Evolutionary conservation across 495 filamentous ascomycete genomes (phyloP), one percentile per base, ranked within the genome.

Genomic region (Cairneyella variabilis): DNA sequence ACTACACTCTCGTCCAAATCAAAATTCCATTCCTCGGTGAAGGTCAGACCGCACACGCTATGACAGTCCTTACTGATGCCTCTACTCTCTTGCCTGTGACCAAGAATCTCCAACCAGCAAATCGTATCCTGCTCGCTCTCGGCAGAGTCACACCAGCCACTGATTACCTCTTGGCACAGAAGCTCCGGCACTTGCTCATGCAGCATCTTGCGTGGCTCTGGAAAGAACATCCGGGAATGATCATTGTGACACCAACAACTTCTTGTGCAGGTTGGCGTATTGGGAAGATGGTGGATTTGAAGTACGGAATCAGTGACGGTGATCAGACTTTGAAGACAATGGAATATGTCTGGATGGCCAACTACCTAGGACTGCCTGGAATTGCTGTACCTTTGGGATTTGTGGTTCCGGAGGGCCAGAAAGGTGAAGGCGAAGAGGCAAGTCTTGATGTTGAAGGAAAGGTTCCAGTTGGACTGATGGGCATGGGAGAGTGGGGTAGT

Each of bases 311-410:
- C 48, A 84, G 75, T n/a, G 85, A 97, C 65, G 85, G 78, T 0
- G 88, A 90, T 63, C 69, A 64, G 55, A 84, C 80, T 9, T 69
- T 96, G 2, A 71, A 82, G 27, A 91, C 79, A 63, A 96, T 96
- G 90, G 83, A 84, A 70, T 97, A 89, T 70, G 86, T 84, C 34
- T 96, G 87, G 82, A 64, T 92, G 38, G 89, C 91, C 9, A 97
- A 97, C 62, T 85, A 86, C 56, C 78, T 69, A 0, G 92, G 92
- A 0, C 83, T 83, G 56, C 92, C 92, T 0, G 79, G 86, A 9
- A 81, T 96, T 14, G 83, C 62, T 42, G 76, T 83, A 37, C 92
- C 92, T 0, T 85, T 84, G 1, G 92, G 90, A 0, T 93, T 89
- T 69, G 77, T 70, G 17, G 57, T 45, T 14, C 48, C 60, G 25